A percentile compares a stretch with the other conserved stretches of the same genome.
These are phyloP conservation scores for Sequoiadendron giganteum DNA, from an alignment of 75 land plant genomes.

Conservation along the genomic window DNA sequence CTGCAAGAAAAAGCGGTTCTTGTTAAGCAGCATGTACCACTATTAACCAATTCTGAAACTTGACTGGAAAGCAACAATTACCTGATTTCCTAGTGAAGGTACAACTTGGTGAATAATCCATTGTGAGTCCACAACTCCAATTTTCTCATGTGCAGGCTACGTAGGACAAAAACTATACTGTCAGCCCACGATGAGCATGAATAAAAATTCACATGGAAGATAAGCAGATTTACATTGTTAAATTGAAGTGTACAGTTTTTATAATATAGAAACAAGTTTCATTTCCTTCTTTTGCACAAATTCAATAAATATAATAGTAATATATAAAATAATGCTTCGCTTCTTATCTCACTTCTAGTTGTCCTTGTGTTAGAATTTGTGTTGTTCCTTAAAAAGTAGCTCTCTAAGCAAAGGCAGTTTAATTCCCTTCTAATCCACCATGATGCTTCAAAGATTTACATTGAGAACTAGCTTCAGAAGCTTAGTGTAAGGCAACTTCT, in stretches of 20 bases:
- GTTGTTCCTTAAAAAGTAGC: background rate
- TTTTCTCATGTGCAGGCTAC: slow-evolving; percentile 93
- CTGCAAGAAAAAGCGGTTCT: slow-evolving; percentile 25
- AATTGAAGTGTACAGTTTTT: background rate
- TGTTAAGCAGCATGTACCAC: background rate
- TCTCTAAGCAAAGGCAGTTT: background rate
- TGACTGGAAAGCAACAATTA: slow-evolving; percentile 14
- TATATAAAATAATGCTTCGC: background rate
- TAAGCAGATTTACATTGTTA: background rate
- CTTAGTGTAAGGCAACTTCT: background rate
- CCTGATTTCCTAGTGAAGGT: slow-evolving; percentile 91
- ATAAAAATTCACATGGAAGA: background rate
- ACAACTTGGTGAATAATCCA: slow-evolving; percentile 82
- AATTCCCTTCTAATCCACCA: background rate
- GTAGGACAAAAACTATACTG: slow-evolving; percentile 1
- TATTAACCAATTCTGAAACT: background rate
- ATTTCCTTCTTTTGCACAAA: background rate
- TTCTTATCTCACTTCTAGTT: background rate
- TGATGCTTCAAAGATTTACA: background rate
- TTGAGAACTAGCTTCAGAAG: background rate
- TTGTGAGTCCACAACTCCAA: slow-evolving; percentile 91
- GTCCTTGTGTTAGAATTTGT: background rate
- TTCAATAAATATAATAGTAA: background rate
- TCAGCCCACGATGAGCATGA: background rate
- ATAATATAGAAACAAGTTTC: background rate